Conservation (phyloP, 129 eudicot species). For the Heracleum sosnowskyi region DNA sequence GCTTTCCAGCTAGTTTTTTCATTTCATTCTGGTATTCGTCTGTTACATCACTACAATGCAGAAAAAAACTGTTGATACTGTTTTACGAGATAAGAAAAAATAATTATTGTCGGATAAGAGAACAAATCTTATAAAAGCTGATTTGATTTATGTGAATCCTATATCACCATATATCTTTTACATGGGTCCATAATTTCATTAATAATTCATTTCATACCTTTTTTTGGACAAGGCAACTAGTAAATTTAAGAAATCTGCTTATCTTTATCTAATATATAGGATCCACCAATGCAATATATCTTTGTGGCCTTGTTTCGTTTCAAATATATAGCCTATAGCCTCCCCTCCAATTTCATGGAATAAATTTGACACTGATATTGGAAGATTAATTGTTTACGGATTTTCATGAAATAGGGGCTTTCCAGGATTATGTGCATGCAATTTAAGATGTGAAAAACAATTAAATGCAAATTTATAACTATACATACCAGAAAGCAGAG, state of each 20-base stretch:
- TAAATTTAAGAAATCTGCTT: not conserved
- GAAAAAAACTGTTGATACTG: not conserved
- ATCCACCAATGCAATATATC: not conserved
- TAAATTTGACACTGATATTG: not conserved
- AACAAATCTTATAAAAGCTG: not conserved
- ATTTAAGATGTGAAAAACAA: not conserved
- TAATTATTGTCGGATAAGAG: not conserved
- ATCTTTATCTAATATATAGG: not conserved
- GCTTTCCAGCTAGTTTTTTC: conserved; percentile 47
- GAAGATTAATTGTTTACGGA: not conserved
- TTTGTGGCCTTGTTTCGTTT: not conserved
- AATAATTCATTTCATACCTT: not conserved
- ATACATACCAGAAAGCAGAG: conserved; percentile 55
- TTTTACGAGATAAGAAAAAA: not conserved
- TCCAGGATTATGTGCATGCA: not conserved
- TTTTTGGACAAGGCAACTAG: conserved; percentile 4
- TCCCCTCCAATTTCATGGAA: not conserved
- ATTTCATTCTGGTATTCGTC: conserved; percentile 66
- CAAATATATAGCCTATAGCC: not conserved
- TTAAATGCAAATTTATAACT: too few species aligned
- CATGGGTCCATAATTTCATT: not conserved
- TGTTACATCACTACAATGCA: conserved; percentile 3
- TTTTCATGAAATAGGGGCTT: not conserved
- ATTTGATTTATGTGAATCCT: conserved; percentile 3
- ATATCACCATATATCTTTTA: not conserved